phyloP scores from a whole-genome alignment of 257 asterid genomes.

The Linderniella brevidens region DNA sequence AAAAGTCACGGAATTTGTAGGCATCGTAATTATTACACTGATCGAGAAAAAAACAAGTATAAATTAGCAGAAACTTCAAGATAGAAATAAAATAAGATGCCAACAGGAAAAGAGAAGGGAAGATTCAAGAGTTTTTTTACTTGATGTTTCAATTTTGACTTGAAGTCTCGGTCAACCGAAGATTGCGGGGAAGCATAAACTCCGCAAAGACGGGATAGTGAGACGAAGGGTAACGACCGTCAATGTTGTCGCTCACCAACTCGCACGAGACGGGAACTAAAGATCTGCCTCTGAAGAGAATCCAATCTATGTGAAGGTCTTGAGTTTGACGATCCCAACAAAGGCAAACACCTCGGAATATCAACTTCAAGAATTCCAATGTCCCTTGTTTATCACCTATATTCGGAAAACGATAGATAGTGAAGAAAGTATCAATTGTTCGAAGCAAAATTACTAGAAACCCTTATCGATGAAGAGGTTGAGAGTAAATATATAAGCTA shows the following conservation, averaged over 20 bases:
- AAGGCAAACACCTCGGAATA: slow-evolving; percentile 85
- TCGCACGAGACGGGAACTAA: slow-evolving; percentile 71
- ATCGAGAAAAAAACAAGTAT: no score
- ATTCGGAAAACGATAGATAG: neutral
- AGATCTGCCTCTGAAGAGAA: slow-evolving; percentile 83
- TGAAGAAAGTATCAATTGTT: no score
- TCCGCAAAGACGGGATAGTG: slow-evolving; percentile 75
- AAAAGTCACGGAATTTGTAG: no score
- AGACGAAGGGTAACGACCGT: slow-evolving; percentile 75
- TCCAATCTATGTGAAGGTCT: slow-evolving; percentile 93
- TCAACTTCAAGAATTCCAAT: slow-evolving; percentile 68
- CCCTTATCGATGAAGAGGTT: no score
- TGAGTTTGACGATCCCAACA: slow-evolving; percentile 99
- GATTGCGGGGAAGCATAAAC: slow-evolving; percentile 84
- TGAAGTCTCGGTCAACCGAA: slow-evolving; percentile 48
- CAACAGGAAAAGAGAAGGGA: no score
- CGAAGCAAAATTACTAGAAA: no score
- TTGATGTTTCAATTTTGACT: slow-evolving; percentile 24
- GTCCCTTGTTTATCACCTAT: slow-evolving; percentile 83
- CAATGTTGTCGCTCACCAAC: slow-evolving; percentile 89
- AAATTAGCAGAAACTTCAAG: no score
- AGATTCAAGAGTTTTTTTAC: no score
- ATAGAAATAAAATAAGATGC: no score
- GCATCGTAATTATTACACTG: no score
- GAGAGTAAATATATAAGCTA: no score